Conservation (phyloP, 1,284 basidiomycete genomes). For the Coniophora puteana region DNA sequence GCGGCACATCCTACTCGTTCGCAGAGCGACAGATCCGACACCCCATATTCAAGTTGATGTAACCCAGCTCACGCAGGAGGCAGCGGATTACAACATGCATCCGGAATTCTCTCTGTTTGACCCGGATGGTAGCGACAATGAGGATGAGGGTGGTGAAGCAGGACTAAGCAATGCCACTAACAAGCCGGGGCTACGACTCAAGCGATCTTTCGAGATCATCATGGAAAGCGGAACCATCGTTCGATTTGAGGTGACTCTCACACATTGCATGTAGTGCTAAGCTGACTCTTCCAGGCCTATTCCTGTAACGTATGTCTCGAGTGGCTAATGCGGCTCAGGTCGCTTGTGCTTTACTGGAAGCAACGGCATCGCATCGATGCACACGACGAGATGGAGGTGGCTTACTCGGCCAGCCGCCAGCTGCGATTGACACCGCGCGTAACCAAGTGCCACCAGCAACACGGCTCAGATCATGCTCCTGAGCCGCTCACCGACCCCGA, state of each 20-base stretch:
- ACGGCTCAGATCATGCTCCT: too few species aligned
- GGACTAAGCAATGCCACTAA: conserved; percentile 41
- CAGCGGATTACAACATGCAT: too few species aligned
- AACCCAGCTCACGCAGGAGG: conserved; percentile 36
- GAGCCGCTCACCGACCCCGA: conserved; percentile 49
- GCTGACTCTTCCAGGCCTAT: conserved; percentile 42
- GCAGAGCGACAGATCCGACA: conserved; percentile 51
- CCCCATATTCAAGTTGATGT: conserved; percentile 27
- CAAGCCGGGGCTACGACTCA: conserved; percentile 49
- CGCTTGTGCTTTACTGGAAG: conserved; percentile 74
- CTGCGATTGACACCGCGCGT: conserved; percentile 56
- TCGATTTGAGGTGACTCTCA: conserved; percentile 74
- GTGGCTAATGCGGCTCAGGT: conserved; percentile 73
- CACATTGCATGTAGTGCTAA: conserved; percentile 11
- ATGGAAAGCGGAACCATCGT: conserved; percentile 66
- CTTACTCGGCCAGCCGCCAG: conserved; percentile 46
- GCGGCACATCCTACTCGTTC: conserved; percentile 58
- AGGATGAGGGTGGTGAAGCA: conserved; percentile 67
- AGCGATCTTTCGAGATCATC: conserved; percentile 75
- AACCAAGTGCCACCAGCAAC: conserved; percentile 27
- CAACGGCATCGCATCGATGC: conserved; percentile 68
- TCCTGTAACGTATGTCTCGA: conserved; percentile 65
- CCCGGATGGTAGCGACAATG: conserved; percentile 44
- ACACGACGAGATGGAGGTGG: conserved; percentile 73
- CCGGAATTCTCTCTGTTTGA: too few species aligned